Conservation (phyloP, 2,329 filamentous ascomycete species). For the Cladosporium colombiae region DNA sequence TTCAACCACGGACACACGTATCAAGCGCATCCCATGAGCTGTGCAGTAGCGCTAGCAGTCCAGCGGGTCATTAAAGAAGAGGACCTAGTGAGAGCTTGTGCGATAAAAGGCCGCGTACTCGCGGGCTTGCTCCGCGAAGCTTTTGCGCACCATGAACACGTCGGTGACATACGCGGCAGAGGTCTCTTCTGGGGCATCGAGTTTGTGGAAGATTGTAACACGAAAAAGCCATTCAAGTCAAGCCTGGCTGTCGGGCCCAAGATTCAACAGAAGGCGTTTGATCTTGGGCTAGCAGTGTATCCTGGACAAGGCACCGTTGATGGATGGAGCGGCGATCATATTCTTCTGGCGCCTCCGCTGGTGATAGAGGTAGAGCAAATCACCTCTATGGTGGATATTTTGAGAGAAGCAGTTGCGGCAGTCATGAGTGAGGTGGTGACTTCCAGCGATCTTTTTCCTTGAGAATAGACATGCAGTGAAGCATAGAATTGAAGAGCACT, state of each 20-base stretch:
- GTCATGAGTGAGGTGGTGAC: no score
- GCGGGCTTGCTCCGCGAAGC: slow-evolving; percentile 43
- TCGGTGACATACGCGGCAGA: slow-evolving; percentile 60
- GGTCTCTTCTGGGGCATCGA: slow-evolving; percentile 56
- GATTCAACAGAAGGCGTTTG: background rate
- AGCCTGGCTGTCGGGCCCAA: background rate
- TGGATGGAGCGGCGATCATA: background rate
- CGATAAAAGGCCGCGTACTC: slow-evolving; percentile 51
- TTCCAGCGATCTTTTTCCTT: no score
- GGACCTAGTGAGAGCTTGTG: background rate
- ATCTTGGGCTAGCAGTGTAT: background rate
- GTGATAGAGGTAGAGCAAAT: background rate
- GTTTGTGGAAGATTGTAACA: background rate
- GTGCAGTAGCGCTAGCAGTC: slow-evolving; percentile 62
- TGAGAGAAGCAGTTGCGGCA: background rate
- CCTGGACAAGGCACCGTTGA: background rate
- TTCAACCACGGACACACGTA: slow-evolving; percentile 64
- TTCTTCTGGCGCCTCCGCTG: background rate
- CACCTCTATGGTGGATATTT: background rate
- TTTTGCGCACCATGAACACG: slow-evolving; percentile 48
- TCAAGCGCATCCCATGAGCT: slow-evolving; percentile 58
- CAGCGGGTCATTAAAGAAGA: slow-evolving; percentile 52
- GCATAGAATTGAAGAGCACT: no score
- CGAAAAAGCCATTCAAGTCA: background rate
- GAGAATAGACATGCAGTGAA: no score